These are phyloP conservation scores for Cryptococcus depauperatus DNA, from an alignment of 1,284 basidiomycete species.

Conservation along the genomic window DNA sequence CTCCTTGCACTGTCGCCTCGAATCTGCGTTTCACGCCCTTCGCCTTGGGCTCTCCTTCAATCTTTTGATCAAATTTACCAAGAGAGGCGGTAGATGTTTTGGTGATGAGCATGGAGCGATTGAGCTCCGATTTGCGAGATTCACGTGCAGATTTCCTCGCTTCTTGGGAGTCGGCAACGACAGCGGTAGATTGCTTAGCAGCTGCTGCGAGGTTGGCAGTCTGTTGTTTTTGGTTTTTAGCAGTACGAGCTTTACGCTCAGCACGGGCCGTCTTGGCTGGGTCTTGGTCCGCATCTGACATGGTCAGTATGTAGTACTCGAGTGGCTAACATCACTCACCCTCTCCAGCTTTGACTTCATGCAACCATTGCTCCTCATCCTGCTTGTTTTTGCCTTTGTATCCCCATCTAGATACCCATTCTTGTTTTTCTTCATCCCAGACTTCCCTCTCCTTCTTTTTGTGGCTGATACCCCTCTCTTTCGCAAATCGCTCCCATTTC, in stretches of 20 bases:
- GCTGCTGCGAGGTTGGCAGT: constrained; percentile 70
- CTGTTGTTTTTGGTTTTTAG: constrained; percentile 78
- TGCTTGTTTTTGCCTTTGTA: constrained; percentile 84
- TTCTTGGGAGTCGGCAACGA: constrained; percentile 2
- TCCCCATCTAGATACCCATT: constrained; percentile 92
- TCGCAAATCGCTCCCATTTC: constrained; percentile 95
- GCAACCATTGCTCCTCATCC: constrained; percentile 82
- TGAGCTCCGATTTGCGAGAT: constrained; percentile 64
- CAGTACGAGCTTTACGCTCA: constrained; percentile 67
- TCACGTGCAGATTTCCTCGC: constrained; percentile 43
- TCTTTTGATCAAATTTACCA: constrained; percentile 78
- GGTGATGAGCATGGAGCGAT: constrained; percentile 68
- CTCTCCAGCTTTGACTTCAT: constrained; percentile 76
- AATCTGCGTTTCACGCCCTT: constrained; percentile 91
- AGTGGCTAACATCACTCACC: constrained; percentile 50
- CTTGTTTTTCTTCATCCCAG: constrained; percentile 91
- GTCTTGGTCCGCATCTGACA: constrained; percentile 50
- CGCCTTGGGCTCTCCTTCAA: constrained; percentile 83
- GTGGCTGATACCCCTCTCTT: constrained; percentile 85
- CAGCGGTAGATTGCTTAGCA: constrained; percentile 12
- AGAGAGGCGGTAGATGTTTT: constrained; percentile 82
- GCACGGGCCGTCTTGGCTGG: constrained; percentile 67
- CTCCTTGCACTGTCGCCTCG: constrained; percentile 25
- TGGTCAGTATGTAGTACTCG: no score
- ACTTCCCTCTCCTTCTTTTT: constrained; percentile 70